A percentile compares a stretch with the other conserved stretches of the same genome.
Conservation (phyloP, 1,284 basidiomycete species). For the Cutaneotrichosporon mucoides region DNA sequence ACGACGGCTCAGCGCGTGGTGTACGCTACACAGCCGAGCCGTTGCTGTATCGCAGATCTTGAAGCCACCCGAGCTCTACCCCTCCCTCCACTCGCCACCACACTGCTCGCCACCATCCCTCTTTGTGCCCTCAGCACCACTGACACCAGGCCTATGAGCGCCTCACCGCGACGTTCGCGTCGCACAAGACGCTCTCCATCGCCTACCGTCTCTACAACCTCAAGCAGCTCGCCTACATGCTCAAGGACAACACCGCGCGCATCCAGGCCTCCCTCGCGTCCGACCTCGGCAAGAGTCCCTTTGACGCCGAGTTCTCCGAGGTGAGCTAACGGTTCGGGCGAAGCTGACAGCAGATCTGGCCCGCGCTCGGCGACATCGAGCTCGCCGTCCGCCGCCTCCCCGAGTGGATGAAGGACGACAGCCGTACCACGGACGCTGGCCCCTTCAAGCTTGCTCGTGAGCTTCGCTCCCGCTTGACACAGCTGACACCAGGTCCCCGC, state of each 20-base stretch:
- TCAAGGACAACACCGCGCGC: slow-evolving; percentile 58
- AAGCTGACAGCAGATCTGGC: slow-evolving; percentile 35
- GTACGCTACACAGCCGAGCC: too few species aligned
- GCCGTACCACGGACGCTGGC: slow-evolving; percentile 54
- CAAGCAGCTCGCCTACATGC: slow-evolving; percentile 59
- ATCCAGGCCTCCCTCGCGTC: slow-evolving; percentile 54
- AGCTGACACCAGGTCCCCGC: slow-evolving; percentile 47
- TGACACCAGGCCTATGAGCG: slow-evolving; percentile 51
- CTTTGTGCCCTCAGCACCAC: background rate
- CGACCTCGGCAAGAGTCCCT: slow-evolving; percentile 57
- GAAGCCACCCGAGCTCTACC: too few species aligned
- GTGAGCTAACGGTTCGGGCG: slow-evolving; percentile 20
- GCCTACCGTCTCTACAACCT: slow-evolving; percentile 61
- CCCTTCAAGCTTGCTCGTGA: slow-evolving; percentile 39
- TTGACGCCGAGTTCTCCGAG: slow-evolving; percentile 30
- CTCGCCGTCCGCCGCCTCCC: slow-evolving; percentile 64
- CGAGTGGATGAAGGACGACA: slow-evolving; percentile 70
- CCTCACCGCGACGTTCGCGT: slow-evolving; percentile 55
- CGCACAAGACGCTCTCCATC: slow-evolving; percentile 55
- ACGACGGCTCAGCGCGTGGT: too few species aligned
- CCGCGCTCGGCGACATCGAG: slow-evolving; percentile 60
- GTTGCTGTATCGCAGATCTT: too few species aligned
- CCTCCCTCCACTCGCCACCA: background rate
- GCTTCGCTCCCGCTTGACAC: too few species aligned
- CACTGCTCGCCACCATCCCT: background rate